phyloP scores from a whole-genome alignment of 768 basidiomycete species.

The Fomitopsis serialis region DNA sequence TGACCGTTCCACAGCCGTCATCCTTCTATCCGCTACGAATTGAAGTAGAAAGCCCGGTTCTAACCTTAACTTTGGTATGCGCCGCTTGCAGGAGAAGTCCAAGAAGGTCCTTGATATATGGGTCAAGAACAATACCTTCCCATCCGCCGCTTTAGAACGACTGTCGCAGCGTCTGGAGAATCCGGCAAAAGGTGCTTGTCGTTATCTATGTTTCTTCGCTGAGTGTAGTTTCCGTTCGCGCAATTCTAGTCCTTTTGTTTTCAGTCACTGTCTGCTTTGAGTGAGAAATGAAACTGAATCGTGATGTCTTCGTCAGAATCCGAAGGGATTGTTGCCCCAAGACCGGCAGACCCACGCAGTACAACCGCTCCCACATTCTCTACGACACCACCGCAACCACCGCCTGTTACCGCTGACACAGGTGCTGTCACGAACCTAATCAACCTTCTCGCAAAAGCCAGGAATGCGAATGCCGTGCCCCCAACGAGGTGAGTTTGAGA shows the following conservation, averaged over 20 bases:
- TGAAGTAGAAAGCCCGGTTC: constrained; percentile 22
- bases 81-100: constrained; percentile 79
- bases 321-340: constrained; percentile 28
- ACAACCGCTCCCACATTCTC: constrained; percentile 14
- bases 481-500: constrained; percentile 33
- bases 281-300: constrained; percentile 69
- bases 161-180: constrained; percentile 64
- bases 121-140: constrained; percentile 89
- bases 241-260: constrained; percentile 58
- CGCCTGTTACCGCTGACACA: constrained; percentile 20
- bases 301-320: constrained; percentile 54
- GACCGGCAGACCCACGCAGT: constrained; percentile 15
- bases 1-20: constrained; percentile 7
- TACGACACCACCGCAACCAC: constrained; percentile 12
- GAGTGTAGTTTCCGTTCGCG: constrained; percentile 66
- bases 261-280: constrained; percentile 32
- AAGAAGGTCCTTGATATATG: constrained; percentile 98
- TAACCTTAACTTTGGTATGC: constrained; percentile 34
- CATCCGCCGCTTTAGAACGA: constrained; percentile 64
- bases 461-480: constrained; percentile 34
- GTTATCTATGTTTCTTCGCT: constrained; percentile 63
- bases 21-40: constrained; percentile 19
- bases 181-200: constrained; percentile 84
- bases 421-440: constrained; percentile 57
- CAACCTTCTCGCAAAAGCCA: constrained; percentile 66